Evolutionary conservation across 108 stramenopile species (phyloP).

Genomic region (Stephanodiscus minutulus): DNA sequence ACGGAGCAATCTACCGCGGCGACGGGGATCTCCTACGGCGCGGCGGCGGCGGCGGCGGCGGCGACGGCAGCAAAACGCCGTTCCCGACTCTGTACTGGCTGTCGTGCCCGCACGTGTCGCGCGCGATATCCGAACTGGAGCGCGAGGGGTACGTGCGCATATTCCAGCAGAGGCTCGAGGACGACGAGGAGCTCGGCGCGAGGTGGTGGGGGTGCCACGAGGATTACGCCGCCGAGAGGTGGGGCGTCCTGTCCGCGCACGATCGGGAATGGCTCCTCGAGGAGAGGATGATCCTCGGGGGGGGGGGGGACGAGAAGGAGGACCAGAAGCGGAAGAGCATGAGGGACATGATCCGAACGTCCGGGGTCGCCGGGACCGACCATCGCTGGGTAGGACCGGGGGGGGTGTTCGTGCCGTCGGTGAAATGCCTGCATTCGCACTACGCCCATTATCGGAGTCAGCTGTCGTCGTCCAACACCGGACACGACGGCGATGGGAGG

Average conservation of each 20-base stretch:
- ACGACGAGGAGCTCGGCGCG: conserved; percentile 20
- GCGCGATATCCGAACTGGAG: conserved; percentile 69
- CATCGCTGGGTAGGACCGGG: conserved; percentile 2
- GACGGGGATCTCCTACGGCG: conserved; percentile 43
- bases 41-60: conserved; percentile 26
- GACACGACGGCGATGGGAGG: background rate
- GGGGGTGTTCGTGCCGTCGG: conserved; percentile 37
- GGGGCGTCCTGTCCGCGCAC: conserved; percentile 50
- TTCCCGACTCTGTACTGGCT: conserved; percentile 83
- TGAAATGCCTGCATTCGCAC: conserved; percentile 80
- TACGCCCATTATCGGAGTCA: conserved; percentile 79
- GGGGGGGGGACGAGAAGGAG: conserved; percentile 28
- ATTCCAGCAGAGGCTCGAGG: conserved; percentile 52
- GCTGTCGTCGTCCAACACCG: background rate
- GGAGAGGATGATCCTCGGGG: background rate
- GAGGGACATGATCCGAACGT: conserved; percentile 61
- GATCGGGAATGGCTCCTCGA: conserved; percentile 51
- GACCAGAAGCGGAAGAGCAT: conserved; percentile 37
- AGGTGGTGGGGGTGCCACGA: conserved; percentile 53
- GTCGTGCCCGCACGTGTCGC: conserved; percentile 59
- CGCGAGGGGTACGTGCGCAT: conserved; percentile 53
- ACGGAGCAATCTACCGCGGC: conserved; percentile 3
- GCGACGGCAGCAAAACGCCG: conserved; percentile 38
- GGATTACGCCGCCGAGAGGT: conserved; percentile 61
- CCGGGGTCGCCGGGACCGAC: conserved; percentile 76